A percentile compares a stretch with the other conserved stretches of the same genome.
phyloP scores from a whole-genome alignment of 495 filamentous ascomycete species.

The Penicillium herquei region DNA sequence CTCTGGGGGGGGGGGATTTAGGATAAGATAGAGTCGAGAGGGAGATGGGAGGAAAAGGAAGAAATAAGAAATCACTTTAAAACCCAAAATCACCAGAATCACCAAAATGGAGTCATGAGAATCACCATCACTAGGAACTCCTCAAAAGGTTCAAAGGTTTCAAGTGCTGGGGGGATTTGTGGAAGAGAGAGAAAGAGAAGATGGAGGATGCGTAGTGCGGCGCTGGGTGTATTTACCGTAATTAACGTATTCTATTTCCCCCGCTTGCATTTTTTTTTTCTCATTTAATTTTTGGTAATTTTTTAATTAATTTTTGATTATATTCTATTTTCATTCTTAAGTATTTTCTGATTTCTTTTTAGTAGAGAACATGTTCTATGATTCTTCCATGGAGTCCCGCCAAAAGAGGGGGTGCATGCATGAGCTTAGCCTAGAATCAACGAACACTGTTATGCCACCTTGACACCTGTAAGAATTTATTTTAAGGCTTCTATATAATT shows the following conservation, averaged over 20 bases:
- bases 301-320: no score
- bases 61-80: conserved; percentile 4
- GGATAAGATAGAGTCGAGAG: conserved; percentile 10
- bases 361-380: no score
- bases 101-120: conserved; percentile 11
- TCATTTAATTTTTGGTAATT: no score
- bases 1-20: background rate
- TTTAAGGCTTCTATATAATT: no score
- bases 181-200: conserved; percentile 1
- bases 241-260: conserved; percentile 6
- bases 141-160: no score
- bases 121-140: no score
- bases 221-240: conserved; percentile 5
- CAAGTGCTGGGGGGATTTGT: no score
- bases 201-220: conserved; percentile 2
- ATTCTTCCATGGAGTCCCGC: no score
- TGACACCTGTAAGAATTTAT: no score
- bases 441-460: no score
- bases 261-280: background rate
- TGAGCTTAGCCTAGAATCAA: background rate
- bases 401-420: conserved; percentile 4
- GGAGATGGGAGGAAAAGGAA: conserved; percentile 4
- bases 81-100: conserved; percentile 6
- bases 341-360: no score
- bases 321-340: no score